phyloP scores from a whole-genome alignment of 768 basidiomycete genomes.

The Phaeotremella fagi region DNA sequence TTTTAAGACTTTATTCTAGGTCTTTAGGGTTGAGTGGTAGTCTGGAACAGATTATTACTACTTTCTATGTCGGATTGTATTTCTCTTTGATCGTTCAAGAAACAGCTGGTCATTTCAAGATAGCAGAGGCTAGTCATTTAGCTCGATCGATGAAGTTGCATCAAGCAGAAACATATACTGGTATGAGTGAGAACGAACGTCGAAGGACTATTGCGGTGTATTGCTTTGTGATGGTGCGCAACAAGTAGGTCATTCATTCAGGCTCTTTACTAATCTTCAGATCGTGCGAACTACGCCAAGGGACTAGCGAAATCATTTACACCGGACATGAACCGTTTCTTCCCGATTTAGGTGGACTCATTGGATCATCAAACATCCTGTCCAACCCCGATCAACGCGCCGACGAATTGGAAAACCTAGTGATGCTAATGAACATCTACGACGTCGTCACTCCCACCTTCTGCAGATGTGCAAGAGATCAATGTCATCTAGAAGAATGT shows the following conservation, averaged over 20 bases:
- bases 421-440: neutral
- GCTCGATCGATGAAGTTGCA: constrained; percentile 1
- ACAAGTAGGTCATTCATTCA: neutral
- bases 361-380: too few relatives aligned
- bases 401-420: neutral
- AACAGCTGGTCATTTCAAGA: constrained; percentile 2
- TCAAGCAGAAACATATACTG: neutral
- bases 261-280: neutral
- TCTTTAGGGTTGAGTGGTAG: neutral
- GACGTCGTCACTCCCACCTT: constrained; percentile 1
- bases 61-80: constrained; percentile 2
- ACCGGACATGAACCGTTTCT: neutral
- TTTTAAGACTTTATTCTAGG: neutral
- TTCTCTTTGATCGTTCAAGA: constrained; percentile 1
- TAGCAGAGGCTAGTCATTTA: constrained; percentile 5
- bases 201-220: neutral
- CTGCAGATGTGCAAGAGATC: neutral
- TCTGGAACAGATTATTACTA: constrained; percentile 5
- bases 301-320: constrained; percentile 1
- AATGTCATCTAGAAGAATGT: neutral
- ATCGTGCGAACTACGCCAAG: constrained; percentile 1
- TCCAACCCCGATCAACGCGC: too few relatives aligned
- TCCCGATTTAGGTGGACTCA: neutral
- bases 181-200: neutral
- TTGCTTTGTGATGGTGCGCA: neutral